Evolutionary conservation across 1,284 basidiomycete genomes (phyloP).

Genomic region (Ganoderma leucocontextum): DNA sequence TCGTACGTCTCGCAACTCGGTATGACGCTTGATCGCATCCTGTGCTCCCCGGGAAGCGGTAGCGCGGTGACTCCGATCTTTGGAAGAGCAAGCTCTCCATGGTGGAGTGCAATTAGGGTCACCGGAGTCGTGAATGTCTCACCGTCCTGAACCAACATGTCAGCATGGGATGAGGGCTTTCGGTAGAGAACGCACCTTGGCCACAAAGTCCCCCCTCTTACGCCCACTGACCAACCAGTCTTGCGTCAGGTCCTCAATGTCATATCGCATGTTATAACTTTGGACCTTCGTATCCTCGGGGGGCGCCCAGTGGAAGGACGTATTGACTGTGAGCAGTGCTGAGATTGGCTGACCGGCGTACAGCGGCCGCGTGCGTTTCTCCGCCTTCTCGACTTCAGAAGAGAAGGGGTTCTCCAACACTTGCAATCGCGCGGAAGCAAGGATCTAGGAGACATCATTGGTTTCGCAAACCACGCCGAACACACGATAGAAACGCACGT

Average conservation of each 20-base stretch:
- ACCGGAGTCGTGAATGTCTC: constrained; percentile 63
- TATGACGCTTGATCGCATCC: constrained; percentile 63
- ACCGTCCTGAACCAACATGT: constrained; percentile 56
- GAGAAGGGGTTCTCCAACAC: constrained; percentile 50
- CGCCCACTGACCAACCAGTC: constrained; percentile 87
- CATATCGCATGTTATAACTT: constrained; percentile 71
- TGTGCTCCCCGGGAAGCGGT: constrained; percentile 55
- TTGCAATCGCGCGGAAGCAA: constrained; percentile 70
- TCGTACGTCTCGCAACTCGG: constrained; percentile 80
- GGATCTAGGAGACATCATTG: constrained; percentile 55
- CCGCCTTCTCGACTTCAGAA: constrained; percentile 20
- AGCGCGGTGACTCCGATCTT: constrained; percentile 71
- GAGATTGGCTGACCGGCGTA: constrained; percentile 85
- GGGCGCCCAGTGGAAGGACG: constrained; percentile 79
- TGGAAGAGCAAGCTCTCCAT: constrained; percentile 77
- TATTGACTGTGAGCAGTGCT: constrained; percentile 67
- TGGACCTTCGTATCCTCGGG: constrained; percentile 50
- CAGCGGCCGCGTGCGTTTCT: constrained; percentile 49
- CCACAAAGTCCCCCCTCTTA: constrained; percentile 80
- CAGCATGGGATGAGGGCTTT: constrained; percentile 4
- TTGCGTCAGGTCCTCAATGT: constrained; percentile 76
- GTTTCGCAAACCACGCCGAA: constrained; percentile 1
- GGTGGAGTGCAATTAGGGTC: constrained; percentile 80
- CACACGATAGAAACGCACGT: constrained; percentile 54
- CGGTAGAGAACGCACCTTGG: constrained; percentile 54